Evolutionary conservation across 2,329 filamentous ascomycete genomes (phyloP).

Genomic region (Pseudogymnoascus sp.): DNA sequence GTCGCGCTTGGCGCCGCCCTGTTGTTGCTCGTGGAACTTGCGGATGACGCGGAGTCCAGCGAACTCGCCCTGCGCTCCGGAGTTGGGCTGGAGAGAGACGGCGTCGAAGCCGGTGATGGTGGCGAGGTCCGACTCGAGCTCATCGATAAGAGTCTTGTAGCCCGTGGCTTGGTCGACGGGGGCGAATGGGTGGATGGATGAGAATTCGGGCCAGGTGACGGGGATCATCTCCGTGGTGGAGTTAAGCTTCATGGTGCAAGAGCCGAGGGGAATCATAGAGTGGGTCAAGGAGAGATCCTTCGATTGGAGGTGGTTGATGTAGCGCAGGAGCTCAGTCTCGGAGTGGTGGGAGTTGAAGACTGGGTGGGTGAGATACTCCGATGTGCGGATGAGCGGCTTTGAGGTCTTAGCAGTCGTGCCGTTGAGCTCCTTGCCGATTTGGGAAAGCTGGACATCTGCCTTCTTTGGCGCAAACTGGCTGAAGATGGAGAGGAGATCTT

Average conservation of each 20-base stretch:
- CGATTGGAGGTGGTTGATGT: constrained; percentile 86
- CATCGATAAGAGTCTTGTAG: constrained; percentile 60
- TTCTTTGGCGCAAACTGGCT: constrained; percentile 27
- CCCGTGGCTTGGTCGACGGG: constrained; percentile 55
- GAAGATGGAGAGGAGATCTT: constrained; percentile 49
- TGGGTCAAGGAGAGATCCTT: constrained; percentile 91
- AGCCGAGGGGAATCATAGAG: constrained; percentile 95
- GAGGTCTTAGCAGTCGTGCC: constrained; percentile 38
- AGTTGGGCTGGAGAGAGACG: constrained; percentile 90
- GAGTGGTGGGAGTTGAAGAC: constrained; percentile 95
- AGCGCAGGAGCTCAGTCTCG: constrained; percentile 86
- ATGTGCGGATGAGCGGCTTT: constrained; percentile 57
- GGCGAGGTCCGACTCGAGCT: constrained; percentile 66
- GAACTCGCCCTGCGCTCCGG: constrained; percentile 91
- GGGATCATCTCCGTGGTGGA: constrained; percentile 89
- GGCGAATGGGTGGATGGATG: constrained; percentile 73
- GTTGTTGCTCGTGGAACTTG: constrained; percentile 66
- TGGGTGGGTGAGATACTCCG: constrained; percentile 73
- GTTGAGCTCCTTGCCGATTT: constrained; percentile 37
- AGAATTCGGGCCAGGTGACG: constrained; percentile 66
- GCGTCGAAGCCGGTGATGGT: constrained; percentile 83
- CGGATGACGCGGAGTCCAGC: constrained; percentile 81
- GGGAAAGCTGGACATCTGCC: constrained; percentile 25
- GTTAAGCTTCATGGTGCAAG: constrained; percentile 98
- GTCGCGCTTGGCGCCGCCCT: constrained; percentile 61